Evolutionary conservation across 163 green algal genomes (phyloP), one percentile per base, ranked within the genome.

Genomic region (Chlamydomonas reinhardtii): DNA sequence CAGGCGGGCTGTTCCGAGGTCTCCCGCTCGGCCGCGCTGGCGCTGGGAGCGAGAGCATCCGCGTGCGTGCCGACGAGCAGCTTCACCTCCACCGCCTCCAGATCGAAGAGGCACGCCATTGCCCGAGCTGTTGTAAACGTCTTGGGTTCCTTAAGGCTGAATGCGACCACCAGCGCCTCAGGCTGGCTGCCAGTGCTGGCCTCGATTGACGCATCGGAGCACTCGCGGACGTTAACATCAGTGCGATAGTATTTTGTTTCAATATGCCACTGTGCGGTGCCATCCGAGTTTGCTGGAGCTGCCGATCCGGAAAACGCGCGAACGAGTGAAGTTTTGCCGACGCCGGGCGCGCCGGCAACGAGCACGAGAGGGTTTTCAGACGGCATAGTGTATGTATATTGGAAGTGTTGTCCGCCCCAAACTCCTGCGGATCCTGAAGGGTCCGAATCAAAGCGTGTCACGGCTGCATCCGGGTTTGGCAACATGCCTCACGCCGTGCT

Each of bases 141-240:
- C 20, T 37, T 37, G 0, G 73, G 31, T 0, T 19, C 29, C 0
- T 6, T 65, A 4, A 80, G 82, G 56, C 92, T 91, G 76, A 95
- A 91, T 2, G 95, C 90, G 27, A 96, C 68, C 27, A 96, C 34
- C 48, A 95, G 73, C 6, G 88, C 92, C 68, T 95, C 85, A 27
- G 64, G n/a, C 31, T 74, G 25, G n/a, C 22, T 8, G 32, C 16
- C 4, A 6, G 24, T 62, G 52, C 9, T 37, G 9, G 9, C 32
- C 14, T 25, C 15, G 15, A 39, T 31, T 11, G 22, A 25, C 17
- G 4, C 25, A 19, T 24, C 27, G 5, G 11, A 1, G 48, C 48
- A 56, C 70, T 89, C 84, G 24, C 56, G 15, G 24, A 89, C 25
- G 6, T 72, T 34, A 34, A 91, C 75, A 0, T 71, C 64, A 27